Conservation (phyloP, 2,329 filamentous ascomycete species). For the Fusarium stilboides region DNA sequence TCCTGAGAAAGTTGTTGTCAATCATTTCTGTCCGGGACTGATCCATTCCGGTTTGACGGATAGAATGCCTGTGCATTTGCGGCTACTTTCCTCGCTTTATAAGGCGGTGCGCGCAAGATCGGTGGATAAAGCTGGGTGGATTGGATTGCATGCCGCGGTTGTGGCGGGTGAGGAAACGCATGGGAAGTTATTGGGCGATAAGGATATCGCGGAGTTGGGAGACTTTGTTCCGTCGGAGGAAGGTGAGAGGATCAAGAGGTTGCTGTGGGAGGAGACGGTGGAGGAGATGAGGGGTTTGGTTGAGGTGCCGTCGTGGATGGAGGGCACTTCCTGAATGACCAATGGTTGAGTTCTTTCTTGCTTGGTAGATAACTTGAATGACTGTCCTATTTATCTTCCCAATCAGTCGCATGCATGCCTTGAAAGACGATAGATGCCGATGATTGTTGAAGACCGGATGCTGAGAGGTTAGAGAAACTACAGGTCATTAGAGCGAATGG, state of each 20-base stretch:
- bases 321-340: not conserved
- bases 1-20: not conserved
- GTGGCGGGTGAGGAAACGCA: conserved; percentile 34
- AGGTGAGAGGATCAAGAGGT: not conserved
- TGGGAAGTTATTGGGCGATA: conserved; percentile 33
- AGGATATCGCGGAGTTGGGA: not conserved
- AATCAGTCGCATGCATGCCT: too few species aligned
- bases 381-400: not conserved
- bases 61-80: conserved; percentile 29
- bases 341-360: not conserved
- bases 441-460: not conserved
- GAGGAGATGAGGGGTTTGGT: conserved; percentile 7
- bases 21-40: conserved; percentile 13
- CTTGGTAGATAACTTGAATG: not conserved
- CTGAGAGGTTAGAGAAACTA: not conserved
- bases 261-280: conserved; percentile 15
- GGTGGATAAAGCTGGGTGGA: conserved; percentile 31
- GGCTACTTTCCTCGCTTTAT: conserved; percentile 11
- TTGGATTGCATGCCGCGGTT: conserved; percentile 37
- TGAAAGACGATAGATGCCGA: too few species aligned
- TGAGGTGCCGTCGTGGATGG: conserved; percentile 8
- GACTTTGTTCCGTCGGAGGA: conserved; percentile 1
- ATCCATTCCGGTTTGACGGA: conserved; percentile 26
- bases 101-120: conserved; percentile 19
- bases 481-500: not conserved